These are phyloP conservation scores for Blastobotrys peoriensis DNA, from an alignment of 805 yeast species.

Conservation along the genomic window DNA sequence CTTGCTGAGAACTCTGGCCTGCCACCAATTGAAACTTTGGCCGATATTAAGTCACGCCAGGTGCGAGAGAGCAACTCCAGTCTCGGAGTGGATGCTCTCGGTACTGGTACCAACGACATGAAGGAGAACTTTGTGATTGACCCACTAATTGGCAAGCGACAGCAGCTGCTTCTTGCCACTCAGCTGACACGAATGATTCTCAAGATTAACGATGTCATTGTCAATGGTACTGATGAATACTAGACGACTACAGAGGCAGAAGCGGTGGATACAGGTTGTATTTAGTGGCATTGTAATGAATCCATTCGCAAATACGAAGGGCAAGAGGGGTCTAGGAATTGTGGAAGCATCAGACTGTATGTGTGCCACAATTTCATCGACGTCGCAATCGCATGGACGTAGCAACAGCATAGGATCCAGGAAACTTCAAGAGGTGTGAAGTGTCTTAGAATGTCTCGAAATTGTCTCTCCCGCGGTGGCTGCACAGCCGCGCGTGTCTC, in stretches of 20 bases:
- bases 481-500: too few species aligned
- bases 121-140: slow-evolving; percentile 90
- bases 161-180: slow-evolving; percentile 90
- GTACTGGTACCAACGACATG: slow-evolving; percentile 86
- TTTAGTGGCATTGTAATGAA: too few species aligned
- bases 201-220: slow-evolving; percentile 93
- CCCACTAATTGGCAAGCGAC: slow-evolving; percentile 95
- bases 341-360: not conserved
- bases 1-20: slow-evolving; percentile 96
- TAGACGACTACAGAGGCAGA: slow-evolving; percentile 6
- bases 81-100: slow-evolving; percentile 92
- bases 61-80: slow-evolving; percentile 62
- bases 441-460: too few species aligned
- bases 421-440: too few species aligned
- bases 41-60: slow-evolving; percentile 79
- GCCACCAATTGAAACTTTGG: slow-evolving; percentile 85
- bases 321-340: too few species aligned
- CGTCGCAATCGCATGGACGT: too few species aligned
- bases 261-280: too few species aligned
- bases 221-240: slow-evolving; percentile 71
- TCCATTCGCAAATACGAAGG: too few species aligned
- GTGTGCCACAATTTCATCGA: too few species aligned
- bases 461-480: too few species aligned
- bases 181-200: slow-evolving; percentile 97
- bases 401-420: too few species aligned